These are phyloP conservation scores for Penicillium daleae DNA, from an alignment of 495 filamentous ascomycete genomes.

Conservation along the genomic window DNA sequence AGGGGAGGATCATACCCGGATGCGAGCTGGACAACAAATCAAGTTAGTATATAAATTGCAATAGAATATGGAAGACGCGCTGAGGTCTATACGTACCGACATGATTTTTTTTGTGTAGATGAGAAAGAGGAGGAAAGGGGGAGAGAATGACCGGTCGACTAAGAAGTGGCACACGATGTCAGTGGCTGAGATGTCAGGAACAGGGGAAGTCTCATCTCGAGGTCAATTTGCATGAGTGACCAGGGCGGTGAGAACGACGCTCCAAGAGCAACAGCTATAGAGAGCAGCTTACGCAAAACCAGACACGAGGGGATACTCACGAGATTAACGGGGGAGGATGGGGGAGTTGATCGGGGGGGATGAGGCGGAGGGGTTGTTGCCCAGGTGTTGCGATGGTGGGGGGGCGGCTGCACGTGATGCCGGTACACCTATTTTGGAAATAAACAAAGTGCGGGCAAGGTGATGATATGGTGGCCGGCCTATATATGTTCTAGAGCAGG, in stretches of 20 bases:
- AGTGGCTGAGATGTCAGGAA: constrained; percentile 25
- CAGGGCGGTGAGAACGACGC: neutral
- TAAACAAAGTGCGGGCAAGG: constrained; percentile 19
- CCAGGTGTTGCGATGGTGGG: constrained; percentile 42
- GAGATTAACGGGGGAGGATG: constrained; percentile 31
- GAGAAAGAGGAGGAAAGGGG: constrained; percentile 28
- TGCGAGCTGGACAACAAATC: constrained; percentile 41
- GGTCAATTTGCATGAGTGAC: neutral
- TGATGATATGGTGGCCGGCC: neutral
- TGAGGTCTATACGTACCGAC: constrained; percentile 40
- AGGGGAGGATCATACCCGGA: constrained; percentile 43
- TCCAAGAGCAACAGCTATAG: constrained; percentile 1
- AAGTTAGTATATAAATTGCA: constrained; percentile 21
- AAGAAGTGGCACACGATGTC: constrained; percentile 39
- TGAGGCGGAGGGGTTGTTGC: constrained; percentile 46
- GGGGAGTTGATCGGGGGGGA: constrained; percentile 39
- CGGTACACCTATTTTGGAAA: constrained; percentile 16
- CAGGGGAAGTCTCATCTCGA: neutral
- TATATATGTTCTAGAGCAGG: neutral
- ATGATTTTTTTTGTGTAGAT: constrained; percentile 40
- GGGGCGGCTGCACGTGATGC: constrained; percentile 43
- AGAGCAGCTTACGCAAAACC: constrained; percentile 25
- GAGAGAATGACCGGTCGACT: constrained; percentile 32
- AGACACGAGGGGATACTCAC: constrained; percentile 25
- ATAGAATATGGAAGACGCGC: neutral